Evolutionary conservation across 331 rosid genomes (phyloP).

Genomic region (Pyrus hybrid): DNA sequence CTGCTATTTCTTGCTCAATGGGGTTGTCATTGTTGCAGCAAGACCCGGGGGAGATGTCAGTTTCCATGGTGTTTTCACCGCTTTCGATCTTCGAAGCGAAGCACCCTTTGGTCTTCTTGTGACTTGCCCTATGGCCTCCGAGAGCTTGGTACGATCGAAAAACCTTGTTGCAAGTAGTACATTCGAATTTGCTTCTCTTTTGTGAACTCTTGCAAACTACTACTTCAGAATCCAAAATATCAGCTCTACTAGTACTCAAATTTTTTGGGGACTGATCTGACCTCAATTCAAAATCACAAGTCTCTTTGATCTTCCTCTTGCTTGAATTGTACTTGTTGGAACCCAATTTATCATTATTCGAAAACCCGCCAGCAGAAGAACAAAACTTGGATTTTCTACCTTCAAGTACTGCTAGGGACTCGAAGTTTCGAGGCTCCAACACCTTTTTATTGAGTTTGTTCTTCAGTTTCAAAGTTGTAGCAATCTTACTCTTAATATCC

Average conservation of each 20-base stretch:
- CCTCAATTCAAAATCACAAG: constrained; percentile 17
- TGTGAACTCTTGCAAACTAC: constrained; percentile 23
- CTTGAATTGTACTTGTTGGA: constrained; percentile 29
- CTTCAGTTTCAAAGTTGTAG: constrained; percentile 14
- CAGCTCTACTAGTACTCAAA: neutral
- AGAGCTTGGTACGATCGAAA: constrained; percentile 87
- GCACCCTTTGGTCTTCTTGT: constrained; percentile 57
- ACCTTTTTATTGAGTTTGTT: constrained; percentile 24
- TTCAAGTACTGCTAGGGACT: constrained; percentile 15
- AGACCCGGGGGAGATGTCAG: constrained; percentile 32
- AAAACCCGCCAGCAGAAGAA: constrained; percentile 9
- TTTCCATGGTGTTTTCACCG: constrained; percentile 60
- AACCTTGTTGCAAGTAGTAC: constrained; percentile 63
- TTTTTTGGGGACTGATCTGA: constrained; percentile 19
- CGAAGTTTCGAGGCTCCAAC: constrained; percentile 17
- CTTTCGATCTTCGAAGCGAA: constrained; percentile 46
- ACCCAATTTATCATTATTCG: constrained; percentile 22
- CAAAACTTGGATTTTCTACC: constrained; percentile 17
- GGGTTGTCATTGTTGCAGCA: constrained; percentile 13
- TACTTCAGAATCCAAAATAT: constrained; percentile 25
- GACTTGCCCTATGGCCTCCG: constrained; percentile 95
- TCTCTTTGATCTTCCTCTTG: constrained; percentile 27
- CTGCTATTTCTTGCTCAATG: constrained; percentile 11
- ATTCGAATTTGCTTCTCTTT: constrained; percentile 67
- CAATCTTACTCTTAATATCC: constrained; percentile 13